Conservation (phyloP, 2,329 filamentous ascomycete species). For the Alternaria sp. region DNA sequence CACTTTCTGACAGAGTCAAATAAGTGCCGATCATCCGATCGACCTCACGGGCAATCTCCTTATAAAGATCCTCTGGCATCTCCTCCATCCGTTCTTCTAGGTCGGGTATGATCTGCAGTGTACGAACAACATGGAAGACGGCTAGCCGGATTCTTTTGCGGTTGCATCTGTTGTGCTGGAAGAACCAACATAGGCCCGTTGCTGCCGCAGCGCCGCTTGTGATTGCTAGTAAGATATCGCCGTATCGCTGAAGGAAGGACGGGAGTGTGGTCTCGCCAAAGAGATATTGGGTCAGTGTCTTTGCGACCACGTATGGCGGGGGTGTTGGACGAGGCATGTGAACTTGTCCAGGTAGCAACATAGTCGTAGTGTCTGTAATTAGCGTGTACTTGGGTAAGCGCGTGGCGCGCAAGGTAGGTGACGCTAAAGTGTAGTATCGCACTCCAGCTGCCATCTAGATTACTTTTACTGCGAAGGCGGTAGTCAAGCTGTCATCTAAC, state of each 20-base stretch:
- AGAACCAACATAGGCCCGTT: not conserved
- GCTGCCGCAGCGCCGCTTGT: not conserved
- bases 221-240: not conserved
- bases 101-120: not conserved
- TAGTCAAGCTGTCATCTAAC: no score
- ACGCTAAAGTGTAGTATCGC: not conserved
- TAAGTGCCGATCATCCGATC: not conserved
- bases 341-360: not conserved
- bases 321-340: not conserved
- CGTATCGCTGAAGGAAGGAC: not conserved
- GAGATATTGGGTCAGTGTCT: not conserved
- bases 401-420: not conserved
- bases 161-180: not conserved
- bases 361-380: not conserved
- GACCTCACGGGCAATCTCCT: not conserved
- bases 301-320: not conserved
- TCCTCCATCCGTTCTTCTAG: not conserved
- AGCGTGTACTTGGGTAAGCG: not conserved
- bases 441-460: not conserved
- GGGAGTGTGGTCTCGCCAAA: not conserved
- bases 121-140: not conserved
- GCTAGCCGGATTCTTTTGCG: not conserved
- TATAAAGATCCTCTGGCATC: not conserved
- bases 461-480: not conserved
- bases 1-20: no score